phyloP scores from a whole-genome alignment of 345 rosid genomes.

The Populus simonii region DNA sequence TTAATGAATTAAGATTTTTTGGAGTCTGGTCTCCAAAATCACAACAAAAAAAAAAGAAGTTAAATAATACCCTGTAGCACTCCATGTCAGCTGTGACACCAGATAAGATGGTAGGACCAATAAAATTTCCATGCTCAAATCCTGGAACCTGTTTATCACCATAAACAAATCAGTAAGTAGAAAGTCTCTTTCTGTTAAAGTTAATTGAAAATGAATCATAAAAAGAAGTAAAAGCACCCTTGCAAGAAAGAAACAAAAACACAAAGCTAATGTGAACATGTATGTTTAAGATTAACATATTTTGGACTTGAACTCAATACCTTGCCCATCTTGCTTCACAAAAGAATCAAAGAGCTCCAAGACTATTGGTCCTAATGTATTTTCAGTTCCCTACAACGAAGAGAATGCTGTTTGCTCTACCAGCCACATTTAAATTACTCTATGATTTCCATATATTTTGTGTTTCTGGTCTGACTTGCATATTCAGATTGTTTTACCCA shows the following conservation, averaged over 20 bases:
- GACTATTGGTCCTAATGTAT: not conserved
- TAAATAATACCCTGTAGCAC: slow-evolving; percentile 74
- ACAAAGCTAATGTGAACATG: not conserved
- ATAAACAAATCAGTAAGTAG: slow-evolving; percentile 7
- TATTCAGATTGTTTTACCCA: not conserved
- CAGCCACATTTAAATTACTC: not conserved
- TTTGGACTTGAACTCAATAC: not conserved
- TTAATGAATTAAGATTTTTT: not conserved
- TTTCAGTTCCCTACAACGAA: not conserved
- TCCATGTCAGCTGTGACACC: slow-evolving; percentile 88
- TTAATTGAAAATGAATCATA: slow-evolving; percentile 2
- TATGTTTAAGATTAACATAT: too few species aligned
- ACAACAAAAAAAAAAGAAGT: not conserved
- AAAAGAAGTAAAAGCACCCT: not conserved
- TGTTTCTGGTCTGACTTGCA: not conserved
- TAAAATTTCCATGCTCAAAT: slow-evolving; percentile 83
- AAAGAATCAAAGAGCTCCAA: not conserved
- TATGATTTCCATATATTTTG: not conserved
- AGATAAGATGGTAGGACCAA: slow-evolving; percentile 90
- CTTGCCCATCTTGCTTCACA: not conserved
- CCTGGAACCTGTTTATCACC: slow-evolving; percentile 71
- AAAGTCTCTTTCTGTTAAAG: not conserved
- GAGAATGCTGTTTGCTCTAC: not conserved
- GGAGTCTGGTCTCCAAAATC: not conserved
- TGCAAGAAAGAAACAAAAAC: not conserved